phyloP scores from a whole-genome alignment of 1,139 yeast genomes.

The Diutina sp. region DNA sequence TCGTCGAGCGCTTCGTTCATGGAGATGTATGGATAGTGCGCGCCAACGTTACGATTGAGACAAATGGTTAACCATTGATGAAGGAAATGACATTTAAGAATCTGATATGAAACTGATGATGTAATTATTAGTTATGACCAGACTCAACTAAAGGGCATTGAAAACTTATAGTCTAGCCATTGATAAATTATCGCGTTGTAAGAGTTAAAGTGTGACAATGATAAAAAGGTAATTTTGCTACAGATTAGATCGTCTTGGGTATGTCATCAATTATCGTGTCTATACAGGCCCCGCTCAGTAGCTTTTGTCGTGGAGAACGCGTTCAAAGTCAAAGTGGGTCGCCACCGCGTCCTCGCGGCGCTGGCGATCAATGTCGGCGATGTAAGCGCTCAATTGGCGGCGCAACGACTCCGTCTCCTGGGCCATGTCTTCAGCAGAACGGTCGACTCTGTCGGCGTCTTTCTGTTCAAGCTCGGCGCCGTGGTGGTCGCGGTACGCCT shows the following conservation, averaged over 20 bases:
- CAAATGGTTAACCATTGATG: neutral
- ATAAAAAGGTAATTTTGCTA: no score
- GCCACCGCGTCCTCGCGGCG: neutral
- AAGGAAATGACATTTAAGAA: no score
- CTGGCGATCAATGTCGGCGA: neutral
- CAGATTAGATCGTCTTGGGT: no score
- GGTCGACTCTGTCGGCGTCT: constrained; percentile 34
- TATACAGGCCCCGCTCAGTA: neutral
- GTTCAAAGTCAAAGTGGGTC: neutral
- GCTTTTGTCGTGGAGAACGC: neutral
- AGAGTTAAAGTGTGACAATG: no score
- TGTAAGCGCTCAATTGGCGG: constrained; percentile 17
- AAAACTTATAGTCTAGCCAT: no score
- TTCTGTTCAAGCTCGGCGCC: constrained; percentile 25
- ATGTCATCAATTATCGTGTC: no score
- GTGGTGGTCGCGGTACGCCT: constrained; percentile 11
- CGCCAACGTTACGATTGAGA: neutral
- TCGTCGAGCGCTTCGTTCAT: constrained; percentile 46
- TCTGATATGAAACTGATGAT: no score
- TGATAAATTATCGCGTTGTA: no score
- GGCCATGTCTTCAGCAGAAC: constrained; percentile 51
- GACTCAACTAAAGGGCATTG: no score
- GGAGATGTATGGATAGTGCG: neutral
- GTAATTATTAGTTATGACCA: no score
- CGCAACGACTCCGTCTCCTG: constrained; percentile 45